These are phyloP conservation scores for Anaeramoeba ignava DNA, from an alignment of 78 protist genomes.

Conservation along the genomic window DNA sequence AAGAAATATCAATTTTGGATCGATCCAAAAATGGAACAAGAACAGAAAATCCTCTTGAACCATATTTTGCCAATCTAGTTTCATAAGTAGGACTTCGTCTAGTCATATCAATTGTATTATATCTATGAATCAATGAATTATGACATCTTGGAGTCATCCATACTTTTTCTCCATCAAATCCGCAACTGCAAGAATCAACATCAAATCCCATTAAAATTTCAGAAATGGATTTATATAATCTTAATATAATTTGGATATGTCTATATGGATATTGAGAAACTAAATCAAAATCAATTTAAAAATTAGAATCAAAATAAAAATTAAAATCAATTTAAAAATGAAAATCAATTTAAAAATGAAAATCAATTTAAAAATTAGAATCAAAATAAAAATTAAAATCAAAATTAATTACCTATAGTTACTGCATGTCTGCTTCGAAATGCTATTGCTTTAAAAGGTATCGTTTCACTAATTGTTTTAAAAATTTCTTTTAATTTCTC, in stretches of 20 bases:
- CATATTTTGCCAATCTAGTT: slow-evolving; percentile 18
- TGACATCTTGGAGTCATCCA: slow-evolving; percentile 11
- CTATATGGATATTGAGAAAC: neutral
- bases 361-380: no score
- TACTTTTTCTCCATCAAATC: slow-evolving; percentile 15
- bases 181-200: slow-evolving; percentile 12
- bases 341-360: no score
- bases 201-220: slow-evolving; percentile 24
- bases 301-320: no score
- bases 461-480: neutral
- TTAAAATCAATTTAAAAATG: no score
- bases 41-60: slow-evolving; percentile 19
- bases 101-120: slow-evolving; percentile 11
- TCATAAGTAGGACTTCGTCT: slow-evolving; percentile 20
- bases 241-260: slow-evolving; percentile 6
- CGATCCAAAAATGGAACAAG: neutral
- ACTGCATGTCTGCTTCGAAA: neutral
- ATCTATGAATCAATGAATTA: neutral
- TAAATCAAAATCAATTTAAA: no score
- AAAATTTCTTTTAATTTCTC: slow-evolving; percentile 5
- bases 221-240: slow-evolving; percentile 1
- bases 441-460: neutral
- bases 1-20: neutral
- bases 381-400: no score
- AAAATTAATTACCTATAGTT: no score